Evolutionary conservation across 257 asterid species (phyloP), one percentile per base, ranked within the genome.

Genomic region (Nicotiana paniculata): DNA sequence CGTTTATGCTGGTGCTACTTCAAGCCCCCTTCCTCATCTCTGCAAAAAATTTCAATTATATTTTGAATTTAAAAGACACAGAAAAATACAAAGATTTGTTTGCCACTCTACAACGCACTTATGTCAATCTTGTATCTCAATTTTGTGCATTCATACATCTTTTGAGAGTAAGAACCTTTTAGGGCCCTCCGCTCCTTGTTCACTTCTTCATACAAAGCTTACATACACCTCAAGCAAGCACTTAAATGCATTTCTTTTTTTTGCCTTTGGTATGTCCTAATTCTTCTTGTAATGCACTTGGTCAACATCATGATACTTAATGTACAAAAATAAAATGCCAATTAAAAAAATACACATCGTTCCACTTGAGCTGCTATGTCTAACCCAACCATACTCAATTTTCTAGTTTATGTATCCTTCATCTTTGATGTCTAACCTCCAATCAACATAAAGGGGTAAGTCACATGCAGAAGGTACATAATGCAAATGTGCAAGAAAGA

Each of bases 1-100:
- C 10, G 26, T 75, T 75, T 46, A 24, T 24, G 59, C 79, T 72
- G 35, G 35, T 32, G 79, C 61, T 63, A 65, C 64, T 79, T 63
- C 88, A 63, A 67, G 79, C 64, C 81, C 78, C 77, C 28, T 79
- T 53, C 16, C 30, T 6, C 57, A 75, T 28, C 46, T 51, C 80
- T 51, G 61, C 79, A 24, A 12, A 74, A 26, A 4, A 46, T 3
- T 24, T 74, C 43, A 74, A 48, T 48, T 6, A 18, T 58, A 58
- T 58, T 58, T 75, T 51, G 46, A 75, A 75, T 48, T 48, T 51
- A 75, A 51, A 75, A 26, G 26, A 8, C 57, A 70, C 9, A 74
- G 26, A 48, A 15, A 51, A 51, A 5, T 43, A 43, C 51, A 43
- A 43, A 51, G 39, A 15, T 7, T 28, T 75, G 64, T 75, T 75